These are phyloP conservation scores for Beta lomatogona DNA, from an alignment of 179 eudicot genomes.

Conservation along the genomic window DNA sequence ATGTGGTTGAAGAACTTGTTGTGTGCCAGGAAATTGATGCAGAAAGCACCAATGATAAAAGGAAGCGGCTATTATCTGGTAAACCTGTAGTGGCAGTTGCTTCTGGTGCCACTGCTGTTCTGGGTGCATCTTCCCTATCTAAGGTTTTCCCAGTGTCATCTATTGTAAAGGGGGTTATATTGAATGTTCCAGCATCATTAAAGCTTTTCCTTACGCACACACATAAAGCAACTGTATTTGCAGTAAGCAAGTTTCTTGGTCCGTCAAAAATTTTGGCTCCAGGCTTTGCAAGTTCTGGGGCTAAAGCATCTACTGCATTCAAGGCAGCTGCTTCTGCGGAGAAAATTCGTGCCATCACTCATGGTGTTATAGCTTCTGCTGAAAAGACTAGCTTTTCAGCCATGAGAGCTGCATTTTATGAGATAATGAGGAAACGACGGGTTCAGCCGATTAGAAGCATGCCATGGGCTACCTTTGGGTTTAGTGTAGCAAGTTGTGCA, in stretches of 20 bases:
- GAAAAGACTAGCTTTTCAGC: constrained; percentile 88
- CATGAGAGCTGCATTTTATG: constrained; percentile 85
- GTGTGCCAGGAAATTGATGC: constrained; percentile 41
- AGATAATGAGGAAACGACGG: constrained; percentile 85
- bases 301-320: constrained; percentile 52
- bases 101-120: constrained; percentile 85
- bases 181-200: constrained; percentile 67
- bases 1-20: constrained; percentile 56
- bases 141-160: constrained; percentile 74
- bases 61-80: constrained; percentile 50
- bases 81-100: constrained; percentile 90
- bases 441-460: constrained; percentile 58
- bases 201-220: constrained; percentile 62
- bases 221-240: constrained; percentile 56
- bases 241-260: constrained; percentile 64
- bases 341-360: constrained; percentile 75
- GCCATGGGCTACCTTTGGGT: constrained; percentile 90
- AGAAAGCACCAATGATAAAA: constrained; percentile 41
- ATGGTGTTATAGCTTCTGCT: constrained; percentile 79
- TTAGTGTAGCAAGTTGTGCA: constrained; percentile 74
- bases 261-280: constrained; percentile 66
- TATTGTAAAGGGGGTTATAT: constrained; percentile 57
- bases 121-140: constrained; percentile 88
- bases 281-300: constrained; percentile 57
- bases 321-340: constrained; percentile 80